A percentile compares a stretch with the other conserved stretches of the same genome.
Conservation (phyloP, 805 yeast species). For the Allodekkera sacchari region DNA sequence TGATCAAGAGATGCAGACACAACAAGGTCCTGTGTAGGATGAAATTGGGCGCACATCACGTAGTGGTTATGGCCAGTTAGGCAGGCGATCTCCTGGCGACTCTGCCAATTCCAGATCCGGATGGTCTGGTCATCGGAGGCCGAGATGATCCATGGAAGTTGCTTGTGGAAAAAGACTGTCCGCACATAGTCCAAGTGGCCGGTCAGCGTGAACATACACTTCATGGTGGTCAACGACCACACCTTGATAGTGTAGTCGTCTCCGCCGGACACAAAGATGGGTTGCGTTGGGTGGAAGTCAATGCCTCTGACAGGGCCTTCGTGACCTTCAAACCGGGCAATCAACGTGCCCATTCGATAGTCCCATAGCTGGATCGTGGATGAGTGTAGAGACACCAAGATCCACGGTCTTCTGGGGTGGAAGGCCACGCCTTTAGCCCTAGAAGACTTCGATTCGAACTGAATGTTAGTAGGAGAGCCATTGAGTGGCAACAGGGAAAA, state of each 20-base stretch:
- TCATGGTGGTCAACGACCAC: conserved; percentile 89
- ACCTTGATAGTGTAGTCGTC: conserved; percentile 94
- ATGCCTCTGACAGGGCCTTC: conserved; percentile 97
- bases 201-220: conserved; percentile 81
- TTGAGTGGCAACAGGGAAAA: neutral
- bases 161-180: conserved; percentile 89
- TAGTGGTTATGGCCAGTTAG: conserved; percentile 97
- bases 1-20: conserved; percentile 96
- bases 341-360: conserved; percentile 96
- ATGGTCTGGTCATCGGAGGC: conserved; percentile 98
- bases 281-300: conserved; percentile 97
- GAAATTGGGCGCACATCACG: conserved; percentile 97
- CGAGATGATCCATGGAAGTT: conserved; percentile 94
- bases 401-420: conserved; percentile 95
- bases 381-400: conserved; percentile 85
- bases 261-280: conserved; percentile 93
- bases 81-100: conserved; percentile 93
- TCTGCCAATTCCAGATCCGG: conserved; percentile 99
- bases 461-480: conserved; percentile 9
- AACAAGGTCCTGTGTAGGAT: conserved; percentile 87
- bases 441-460: conserved; percentile 96
- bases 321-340: conserved; percentile 95
- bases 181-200: conserved; percentile 96
- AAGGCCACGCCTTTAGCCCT: conserved; percentile 97
- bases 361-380: conserved; percentile 99